Conservation (phyloP, 768 basidiomycete genomes). For the Lactarius psammicola region DNA sequence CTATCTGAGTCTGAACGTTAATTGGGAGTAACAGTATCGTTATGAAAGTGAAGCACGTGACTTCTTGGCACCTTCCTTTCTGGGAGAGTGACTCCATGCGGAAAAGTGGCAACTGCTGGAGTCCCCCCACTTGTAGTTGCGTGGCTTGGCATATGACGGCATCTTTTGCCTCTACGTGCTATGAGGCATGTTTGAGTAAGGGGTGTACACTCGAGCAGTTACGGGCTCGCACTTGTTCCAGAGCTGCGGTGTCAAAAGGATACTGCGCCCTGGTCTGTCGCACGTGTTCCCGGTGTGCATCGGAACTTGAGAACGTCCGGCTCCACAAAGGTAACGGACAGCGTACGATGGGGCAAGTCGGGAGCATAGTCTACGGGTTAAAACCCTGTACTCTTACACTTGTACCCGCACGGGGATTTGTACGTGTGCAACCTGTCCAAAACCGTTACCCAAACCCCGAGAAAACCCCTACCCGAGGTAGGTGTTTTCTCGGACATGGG, state of each 20-base stretch:
- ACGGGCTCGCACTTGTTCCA: constrained; percentile 17
- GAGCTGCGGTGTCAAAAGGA: constrained; percentile 18
- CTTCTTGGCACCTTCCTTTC: too few relatives aligned
- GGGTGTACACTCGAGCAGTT: not conserved
- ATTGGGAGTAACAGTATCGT: too few relatives aligned
- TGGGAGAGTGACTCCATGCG: too few relatives aligned
- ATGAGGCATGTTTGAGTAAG: not conserved
- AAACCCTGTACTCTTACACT: too few relatives aligned
- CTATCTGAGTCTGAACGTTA: too few relatives aligned
- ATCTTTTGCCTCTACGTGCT: constrained; percentile 27
- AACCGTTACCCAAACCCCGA: too few relatives aligned
- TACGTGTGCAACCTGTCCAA: too few relatives aligned
- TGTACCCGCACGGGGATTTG: too few relatives aligned
- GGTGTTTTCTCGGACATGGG: too few relatives aligned
- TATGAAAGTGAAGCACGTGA: too few relatives aligned
- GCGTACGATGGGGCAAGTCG: constrained; percentile 12
- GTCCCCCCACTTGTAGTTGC: constrained; percentile 17
- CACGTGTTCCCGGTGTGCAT: constrained; percentile 20
- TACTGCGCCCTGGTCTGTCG: constrained; percentile 10
- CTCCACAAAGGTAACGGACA: constrained; percentile 18
- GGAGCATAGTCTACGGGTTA: constrained; percentile 1
- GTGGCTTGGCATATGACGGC: constrained; percentile 15
- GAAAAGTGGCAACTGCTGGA: too few relatives aligned
- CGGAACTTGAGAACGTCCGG: constrained; percentile 15
- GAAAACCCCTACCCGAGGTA: too few relatives aligned